A percentile compares a stretch with the other conserved stretches of the same genome.
Evolutionary conservation across 169 alveolate species (phyloP).

Genomic region (Perkinsus chesapeaki): DNA sequence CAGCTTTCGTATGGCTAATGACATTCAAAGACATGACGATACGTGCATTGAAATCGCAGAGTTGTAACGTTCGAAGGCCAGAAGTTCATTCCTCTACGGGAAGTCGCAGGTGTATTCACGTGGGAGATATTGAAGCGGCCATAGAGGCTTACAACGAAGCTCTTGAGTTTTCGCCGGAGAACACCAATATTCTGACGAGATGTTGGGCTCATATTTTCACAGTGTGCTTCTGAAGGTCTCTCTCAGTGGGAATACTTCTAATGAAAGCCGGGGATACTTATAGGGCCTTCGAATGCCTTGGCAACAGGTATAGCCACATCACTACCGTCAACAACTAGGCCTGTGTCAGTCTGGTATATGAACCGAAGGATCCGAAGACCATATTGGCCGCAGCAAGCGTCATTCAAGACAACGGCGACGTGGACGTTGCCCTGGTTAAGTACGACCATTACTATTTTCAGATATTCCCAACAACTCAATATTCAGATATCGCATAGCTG

Average conservation of each 20-base stretch:
- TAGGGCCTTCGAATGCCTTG: conserved; percentile 57
- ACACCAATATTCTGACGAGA: conserved; percentile 59
- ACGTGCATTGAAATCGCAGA: conserved; percentile 60
- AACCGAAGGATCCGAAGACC: conserved; percentile 64
- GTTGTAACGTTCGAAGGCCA: background rate
- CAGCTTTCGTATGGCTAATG: conserved; percentile 47
- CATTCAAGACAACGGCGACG: conserved; percentile 55
- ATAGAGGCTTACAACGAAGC: conserved; percentile 70
- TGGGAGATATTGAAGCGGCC: conserved; percentile 57
- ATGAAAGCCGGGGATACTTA: conserved; percentile 42
- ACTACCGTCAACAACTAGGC: background rate
- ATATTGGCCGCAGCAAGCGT: conserved; percentile 73
- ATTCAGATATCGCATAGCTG: conserved; percentile 60
- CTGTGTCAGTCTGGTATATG: conserved; percentile 48
- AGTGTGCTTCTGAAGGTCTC: background rate
- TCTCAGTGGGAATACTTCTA: background rate
- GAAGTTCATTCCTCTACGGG: background rate
- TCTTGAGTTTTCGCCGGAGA: conserved; percentile 59
- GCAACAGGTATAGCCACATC: conserved; percentile 20
- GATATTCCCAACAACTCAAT: conserved; percentile 61
- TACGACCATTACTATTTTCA: background rate
- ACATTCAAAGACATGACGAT: conserved; percentile 57
- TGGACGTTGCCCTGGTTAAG: background rate
- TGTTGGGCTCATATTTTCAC: background rate
- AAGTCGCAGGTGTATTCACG: conserved; percentile 28